Evolutionary conservation across 2,329 filamentous ascomycete species (phyloP).

Genomic region (Cladophialophora carrionii): DNA sequence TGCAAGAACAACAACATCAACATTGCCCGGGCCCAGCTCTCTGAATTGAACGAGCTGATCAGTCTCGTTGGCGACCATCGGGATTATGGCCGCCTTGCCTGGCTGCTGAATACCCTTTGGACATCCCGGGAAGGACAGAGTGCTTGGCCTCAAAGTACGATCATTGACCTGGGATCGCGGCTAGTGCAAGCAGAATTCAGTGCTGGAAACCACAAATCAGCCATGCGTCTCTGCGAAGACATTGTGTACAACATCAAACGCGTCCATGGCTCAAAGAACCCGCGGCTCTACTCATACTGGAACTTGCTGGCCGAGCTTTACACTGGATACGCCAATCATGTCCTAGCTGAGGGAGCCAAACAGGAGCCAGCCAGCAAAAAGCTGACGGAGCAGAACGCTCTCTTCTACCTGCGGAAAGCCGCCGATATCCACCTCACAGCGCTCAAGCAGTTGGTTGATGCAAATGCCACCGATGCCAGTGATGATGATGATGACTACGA

Average conservation of each 20-base stretch:
- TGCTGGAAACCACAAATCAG: conserved; percentile 50
- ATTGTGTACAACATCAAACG: conserved; percentile 61
- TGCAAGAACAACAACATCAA: conserved; percentile 42
- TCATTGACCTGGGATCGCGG: conserved; percentile 57
- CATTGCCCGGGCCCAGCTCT: conserved; percentile 44
- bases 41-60: conserved; percentile 45
- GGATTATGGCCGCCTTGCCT: conserved; percentile 46
- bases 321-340: conserved; percentile 24
- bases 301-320: conserved; percentile 46
- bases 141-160: conserved; percentile 51
- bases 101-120: conserved; percentile 52
- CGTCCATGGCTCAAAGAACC: conserved; percentile 49
- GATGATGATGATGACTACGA: conserved; percentile 27
- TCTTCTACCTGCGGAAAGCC: conserved; percentile 44
- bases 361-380: conserved; percentile 22
- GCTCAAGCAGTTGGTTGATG: conserved; percentile 24
- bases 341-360: conserved; percentile 8
- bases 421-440: conserved; percentile 40
- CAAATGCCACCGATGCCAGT: conserved; percentile 7
- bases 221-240: conserved; percentile 56
- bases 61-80: conserved; percentile 46
- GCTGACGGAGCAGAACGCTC: conserved; percentile 24
- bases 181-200: conserved; percentile 59
- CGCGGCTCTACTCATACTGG: conserved; percentile 14
- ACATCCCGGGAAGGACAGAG: conserved; percentile 52